Conservation (phyloP, 148 eudicot genomes). For the Camellia sinensis region DNA sequence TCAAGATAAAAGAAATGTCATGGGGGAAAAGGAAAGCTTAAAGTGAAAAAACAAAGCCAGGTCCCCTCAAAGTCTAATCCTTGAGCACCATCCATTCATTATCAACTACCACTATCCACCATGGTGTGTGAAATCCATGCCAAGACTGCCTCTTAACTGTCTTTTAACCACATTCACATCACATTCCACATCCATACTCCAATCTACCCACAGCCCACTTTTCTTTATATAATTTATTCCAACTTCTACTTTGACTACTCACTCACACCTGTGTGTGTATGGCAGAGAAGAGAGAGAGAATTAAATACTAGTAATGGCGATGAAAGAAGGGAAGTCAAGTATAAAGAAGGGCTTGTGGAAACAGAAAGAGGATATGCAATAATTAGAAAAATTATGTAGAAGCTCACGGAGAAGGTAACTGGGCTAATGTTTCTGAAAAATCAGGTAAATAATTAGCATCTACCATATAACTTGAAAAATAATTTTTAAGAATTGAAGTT, state of each 20-base stretch:
- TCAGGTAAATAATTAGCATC: slow-evolving; percentile 16
- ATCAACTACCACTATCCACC: too few relatives aligned
- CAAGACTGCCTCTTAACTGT: too few relatives aligned
- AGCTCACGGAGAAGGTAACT: slow-evolving; percentile 35
- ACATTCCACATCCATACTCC: not conserved
- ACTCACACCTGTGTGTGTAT: too few relatives aligned
- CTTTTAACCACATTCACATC: too few relatives aligned
- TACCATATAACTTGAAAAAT: too few relatives aligned
- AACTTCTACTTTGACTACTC: not conserved
- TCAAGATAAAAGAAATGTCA: too few relatives aligned
- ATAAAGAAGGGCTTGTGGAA: slow-evolving; percentile 36
- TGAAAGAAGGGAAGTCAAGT: slow-evolving; percentile 12
- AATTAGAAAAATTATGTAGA: slow-evolving; percentile 30
- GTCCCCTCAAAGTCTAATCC: too few relatives aligned
- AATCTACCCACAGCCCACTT: not conserved
- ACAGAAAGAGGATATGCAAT: slow-evolving; percentile 36
- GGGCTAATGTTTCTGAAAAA: slow-evolving; percentile 30
- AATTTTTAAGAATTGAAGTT: too few relatives aligned
- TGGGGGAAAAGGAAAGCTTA: too few relatives aligned
- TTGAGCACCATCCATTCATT: too few relatives aligned
- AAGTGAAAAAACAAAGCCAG: too few relatives aligned
- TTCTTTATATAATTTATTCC: not conserved
- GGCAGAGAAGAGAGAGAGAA: slow-evolving; percentile 11
- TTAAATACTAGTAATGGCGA: slow-evolving; percentile 7
- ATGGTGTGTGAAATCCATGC: too few relatives aligned